These are phyloP conservation scores for Neurospora sp. DNA, from an alignment of 495 filamentous ascomycete genomes.

Conservation along the genomic window DNA sequence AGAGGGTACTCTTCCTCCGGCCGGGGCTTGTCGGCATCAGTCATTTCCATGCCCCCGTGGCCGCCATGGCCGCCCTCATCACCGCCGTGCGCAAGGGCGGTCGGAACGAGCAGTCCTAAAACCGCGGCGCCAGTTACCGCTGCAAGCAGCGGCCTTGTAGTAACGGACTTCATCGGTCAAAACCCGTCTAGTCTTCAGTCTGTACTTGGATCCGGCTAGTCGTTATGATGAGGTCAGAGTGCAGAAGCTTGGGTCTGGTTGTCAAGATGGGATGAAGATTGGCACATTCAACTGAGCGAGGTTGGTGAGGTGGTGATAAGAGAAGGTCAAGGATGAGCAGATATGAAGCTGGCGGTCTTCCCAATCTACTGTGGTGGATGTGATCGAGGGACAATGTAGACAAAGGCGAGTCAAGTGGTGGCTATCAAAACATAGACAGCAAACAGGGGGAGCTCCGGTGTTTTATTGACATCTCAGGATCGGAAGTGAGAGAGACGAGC, in stretches of 20 bases:
- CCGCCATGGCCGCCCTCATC: constrained; percentile 9
- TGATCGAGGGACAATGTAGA: background rate
- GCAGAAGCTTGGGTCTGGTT: background rate
- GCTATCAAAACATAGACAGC: background rate
- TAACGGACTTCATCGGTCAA: background rate
- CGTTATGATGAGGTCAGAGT: background rate
- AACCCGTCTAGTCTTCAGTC: background rate
- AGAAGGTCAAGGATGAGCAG: background rate
- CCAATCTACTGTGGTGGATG: background rate
- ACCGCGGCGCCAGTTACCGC: constrained; percentile 15
- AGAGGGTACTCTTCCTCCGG: constrained; percentile 34
- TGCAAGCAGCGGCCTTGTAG: constrained; percentile 5
- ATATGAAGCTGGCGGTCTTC: background rate
- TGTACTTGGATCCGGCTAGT: background rate
- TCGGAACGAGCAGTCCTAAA: constrained; percentile 26
- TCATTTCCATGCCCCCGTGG: constrained; percentile 39
- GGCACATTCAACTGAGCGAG: background rate
- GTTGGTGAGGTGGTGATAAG: background rate
- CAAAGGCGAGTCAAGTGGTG: background rate
- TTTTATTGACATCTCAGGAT: background rate
- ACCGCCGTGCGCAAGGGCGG: constrained; percentile 34
- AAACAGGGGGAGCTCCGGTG: background rate
- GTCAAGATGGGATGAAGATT: background rate
- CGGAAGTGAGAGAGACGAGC: background rate
- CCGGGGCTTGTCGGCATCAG: constrained; percentile 25